Conservation (phyloP, 129 eudicot genomes). For the Tanacetum coccineum region DNA sequence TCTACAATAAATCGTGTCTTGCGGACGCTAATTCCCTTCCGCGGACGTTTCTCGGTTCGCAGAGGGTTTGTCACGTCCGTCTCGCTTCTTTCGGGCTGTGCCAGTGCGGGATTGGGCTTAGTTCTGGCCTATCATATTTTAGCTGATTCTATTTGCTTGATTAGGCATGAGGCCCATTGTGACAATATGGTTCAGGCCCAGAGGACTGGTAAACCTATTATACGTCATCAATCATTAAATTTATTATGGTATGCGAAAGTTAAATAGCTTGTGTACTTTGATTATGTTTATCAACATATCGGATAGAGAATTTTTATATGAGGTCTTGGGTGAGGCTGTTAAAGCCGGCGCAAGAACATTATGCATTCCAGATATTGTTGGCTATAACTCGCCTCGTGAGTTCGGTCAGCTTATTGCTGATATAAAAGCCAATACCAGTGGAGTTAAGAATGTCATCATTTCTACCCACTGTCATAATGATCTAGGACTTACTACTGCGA, state of each 20-base stretch:
- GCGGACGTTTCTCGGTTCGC: too few species aligned
- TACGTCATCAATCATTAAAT: too few species aligned
- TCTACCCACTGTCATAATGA: constrained; percentile 35
- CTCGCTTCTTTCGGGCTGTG: too few species aligned
- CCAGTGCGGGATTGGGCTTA: too few species aligned
- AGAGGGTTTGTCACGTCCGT: too few species aligned
- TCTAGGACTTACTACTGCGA: constrained; percentile 36
- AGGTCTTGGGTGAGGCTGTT: constrained; percentile 10
- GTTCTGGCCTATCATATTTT: too few species aligned
- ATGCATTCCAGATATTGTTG: constrained; percentile 7
- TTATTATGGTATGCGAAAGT: not conserved
- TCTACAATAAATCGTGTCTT: too few species aligned
- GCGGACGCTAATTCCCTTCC: too few species aligned
- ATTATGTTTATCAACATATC: constrained; percentile 1
- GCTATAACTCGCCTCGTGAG: constrained; percentile 21
- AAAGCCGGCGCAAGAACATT: constrained; percentile 9
- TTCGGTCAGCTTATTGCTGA: constrained; percentile 28
- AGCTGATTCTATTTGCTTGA: too few species aligned
- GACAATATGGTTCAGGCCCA: too few species aligned
- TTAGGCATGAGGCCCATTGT: too few species aligned
- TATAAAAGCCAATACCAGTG: constrained; percentile 22
- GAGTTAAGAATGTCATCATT: constrained; percentile 29
- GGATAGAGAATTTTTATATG: constrained; percentile 13
- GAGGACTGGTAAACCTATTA: too few species aligned
- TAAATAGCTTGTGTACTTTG: not conserved